Evolutionary conservation across 768 basidiomycete genomes (phyloP).

Genomic region (Amylocystis lapponica): DNA sequence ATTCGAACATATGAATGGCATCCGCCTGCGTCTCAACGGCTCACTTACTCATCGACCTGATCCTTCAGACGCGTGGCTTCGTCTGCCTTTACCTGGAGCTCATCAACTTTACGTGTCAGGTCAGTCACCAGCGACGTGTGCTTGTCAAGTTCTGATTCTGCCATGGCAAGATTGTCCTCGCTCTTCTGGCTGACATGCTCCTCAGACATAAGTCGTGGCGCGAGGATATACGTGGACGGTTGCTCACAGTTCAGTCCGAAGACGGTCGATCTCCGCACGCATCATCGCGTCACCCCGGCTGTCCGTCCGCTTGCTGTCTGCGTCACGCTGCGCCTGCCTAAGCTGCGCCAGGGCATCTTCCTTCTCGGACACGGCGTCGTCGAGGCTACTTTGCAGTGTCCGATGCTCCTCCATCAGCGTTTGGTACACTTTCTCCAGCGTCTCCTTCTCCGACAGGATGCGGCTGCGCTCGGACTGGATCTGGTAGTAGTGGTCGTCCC

Average conservation of each 20-base stretch:
- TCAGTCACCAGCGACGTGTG: slow-evolving; percentile 64
- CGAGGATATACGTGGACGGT: neutral
- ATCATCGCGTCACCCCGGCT: slow-evolving; percentile 75
- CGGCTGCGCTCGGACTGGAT: slow-evolving; percentile 78
- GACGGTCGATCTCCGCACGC: slow-evolving; percentile 75
- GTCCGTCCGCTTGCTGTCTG: slow-evolving; percentile 49
- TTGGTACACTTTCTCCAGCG: slow-evolving; percentile 77
- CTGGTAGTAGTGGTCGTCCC: slow-evolving; percentile 85
- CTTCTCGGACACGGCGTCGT: slow-evolving; percentile 73
- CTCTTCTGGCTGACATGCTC: slow-evolving; percentile 73
- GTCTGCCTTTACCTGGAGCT: slow-evolving; percentile 72
- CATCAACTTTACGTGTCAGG: slow-evolving; percentile 73
- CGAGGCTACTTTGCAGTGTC: slow-evolving; percentile 64
- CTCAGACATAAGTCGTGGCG: slow-evolving; percentile 17
- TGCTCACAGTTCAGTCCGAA: slow-evolving; percentile 79
- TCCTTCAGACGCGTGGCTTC: slow-evolving; percentile 82
- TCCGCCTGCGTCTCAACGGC: neutral
- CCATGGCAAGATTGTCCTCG: slow-evolving; percentile 82
- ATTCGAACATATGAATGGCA: neutral
- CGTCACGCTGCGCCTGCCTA: slow-evolving; percentile 53
- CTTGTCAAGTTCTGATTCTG: slow-evolving; percentile 81
- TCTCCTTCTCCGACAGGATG: slow-evolving; percentile 79
- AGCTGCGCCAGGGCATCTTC: slow-evolving; percentile 66
- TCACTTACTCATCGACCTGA: slow-evolving; percentile 84
- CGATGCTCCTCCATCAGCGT: slow-evolving; percentile 71